Conservation (phyloP, 495 filamentous ascomycete species). For the Parathielavia appendiculata region DNA sequence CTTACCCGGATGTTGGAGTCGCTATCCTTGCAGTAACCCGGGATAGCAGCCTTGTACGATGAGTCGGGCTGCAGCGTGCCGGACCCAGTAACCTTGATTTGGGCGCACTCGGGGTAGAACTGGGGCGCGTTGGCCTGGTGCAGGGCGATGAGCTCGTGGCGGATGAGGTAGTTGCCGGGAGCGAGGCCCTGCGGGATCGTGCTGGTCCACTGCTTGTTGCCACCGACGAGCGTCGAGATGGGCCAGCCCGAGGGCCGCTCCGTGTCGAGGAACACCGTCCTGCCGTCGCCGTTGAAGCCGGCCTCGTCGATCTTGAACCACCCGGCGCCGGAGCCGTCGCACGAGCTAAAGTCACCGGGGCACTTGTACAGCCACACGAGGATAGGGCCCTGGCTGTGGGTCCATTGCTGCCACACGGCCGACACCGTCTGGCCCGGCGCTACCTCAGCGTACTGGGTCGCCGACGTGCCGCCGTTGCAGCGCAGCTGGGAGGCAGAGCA, state of each 20-base stretch:
- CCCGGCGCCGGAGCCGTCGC: constrained; percentile 42
- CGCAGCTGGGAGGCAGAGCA: constrained; percentile 40
- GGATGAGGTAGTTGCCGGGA: constrained; percentile 54
- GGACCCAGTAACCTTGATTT: constrained; percentile 48
- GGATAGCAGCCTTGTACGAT: constrained; percentile 43
- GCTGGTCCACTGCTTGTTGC: constrained; percentile 39
- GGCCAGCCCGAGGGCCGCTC: constrained; percentile 2
- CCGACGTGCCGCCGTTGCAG: constrained; percentile 53
- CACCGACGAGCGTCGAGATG: constrained; percentile 7
- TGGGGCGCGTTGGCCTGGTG: constrained; percentile 57
- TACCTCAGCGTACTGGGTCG: constrained; percentile 38
- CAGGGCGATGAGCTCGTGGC: constrained; percentile 57
- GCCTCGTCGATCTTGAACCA: constrained; percentile 61
- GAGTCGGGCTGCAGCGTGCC: constrained; percentile 39
- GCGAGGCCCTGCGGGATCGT: constrained; percentile 48
- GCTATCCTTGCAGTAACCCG: constrained; percentile 47
- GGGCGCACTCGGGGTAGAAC: constrained; percentile 58
- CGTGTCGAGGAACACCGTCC: constrained; percentile 6
- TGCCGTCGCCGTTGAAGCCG: constrained; percentile 33
- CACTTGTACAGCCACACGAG: constrained; percentile 54
- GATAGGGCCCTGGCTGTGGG: constrained; percentile 53
- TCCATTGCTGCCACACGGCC: constrained; percentile 53
- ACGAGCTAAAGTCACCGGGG: constrained; percentile 41
- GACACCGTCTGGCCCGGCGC: constrained; percentile 46
- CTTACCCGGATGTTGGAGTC: constrained; percentile 50